Evolutionary conservation across 208 protist species (phyloP), one percentile per base, ranked within the genome.

Genomic region (Naegleria lovaniensis): DNA sequence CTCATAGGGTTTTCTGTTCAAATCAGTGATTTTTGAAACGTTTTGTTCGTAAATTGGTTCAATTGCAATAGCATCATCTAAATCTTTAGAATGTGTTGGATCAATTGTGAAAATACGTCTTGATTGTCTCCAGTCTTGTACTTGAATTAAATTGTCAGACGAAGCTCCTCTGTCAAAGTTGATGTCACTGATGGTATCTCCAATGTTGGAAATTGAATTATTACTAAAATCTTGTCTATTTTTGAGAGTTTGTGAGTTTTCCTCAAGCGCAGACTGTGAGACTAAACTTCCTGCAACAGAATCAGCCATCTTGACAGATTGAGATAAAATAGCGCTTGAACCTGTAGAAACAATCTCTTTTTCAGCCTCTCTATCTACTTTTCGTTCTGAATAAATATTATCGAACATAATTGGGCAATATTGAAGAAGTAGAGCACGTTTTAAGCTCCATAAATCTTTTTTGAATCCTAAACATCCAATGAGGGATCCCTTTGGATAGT

Each of bases 41-140:
- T 48, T 48, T 33, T 48, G 11, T 39, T 59, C 15, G 5, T 92
- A 16, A 48, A 83, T 41, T 33, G 52, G 7, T n/a, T 91, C 13
- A 87, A 90, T 84, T 5, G 55, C 89, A 0, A 92, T 5, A 38
- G 91, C 91, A 39, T 92, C 91, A 51, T 92, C 91, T 15, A 92
- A 91, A 79, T 92, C 91, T 87, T 38, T 92, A 1, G 90, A 48
- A 13, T 13, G 7, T 4, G 90, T 25, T 33, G 85, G 85, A 51
- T 92, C 91, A 83, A 92, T 92, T 0, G 88, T 91, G 36, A 91
- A 58, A 25, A 91, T 76, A 29, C 86, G 38, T 76, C 7, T 79
- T 7, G 43, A 48, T 5, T 76, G 38, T 40, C 51, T 89, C 51
- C n/a, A 89, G 75, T 89, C 86, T 40, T 43, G 13, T 22, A 43